Evolutionary conservation across 768 basidiomycete genomes (phyloP).

Genomic region (Boletus barrowsii): DNA sequence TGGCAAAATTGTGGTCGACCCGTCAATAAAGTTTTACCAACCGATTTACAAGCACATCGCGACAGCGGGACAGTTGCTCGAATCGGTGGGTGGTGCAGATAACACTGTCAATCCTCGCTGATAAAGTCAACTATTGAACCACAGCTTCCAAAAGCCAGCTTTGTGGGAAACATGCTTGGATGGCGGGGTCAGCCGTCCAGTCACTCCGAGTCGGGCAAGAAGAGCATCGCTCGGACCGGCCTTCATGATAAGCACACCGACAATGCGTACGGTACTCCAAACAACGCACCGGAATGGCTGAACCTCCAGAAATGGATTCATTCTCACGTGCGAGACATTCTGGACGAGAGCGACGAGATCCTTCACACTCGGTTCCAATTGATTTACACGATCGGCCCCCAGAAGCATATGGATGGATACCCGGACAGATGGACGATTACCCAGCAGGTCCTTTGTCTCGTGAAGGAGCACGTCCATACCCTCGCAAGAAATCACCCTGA

Average conservation of each 20-base stretch:
- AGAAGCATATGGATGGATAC: too few species aligned
- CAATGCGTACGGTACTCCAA: too few species aligned
- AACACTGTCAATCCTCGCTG: background rate
- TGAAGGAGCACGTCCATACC: background rate
- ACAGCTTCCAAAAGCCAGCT: background rate
- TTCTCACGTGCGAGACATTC: background rate
- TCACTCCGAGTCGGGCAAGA: background rate
- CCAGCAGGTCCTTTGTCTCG: slow-evolving; percentile 25
- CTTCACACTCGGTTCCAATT: background rate
- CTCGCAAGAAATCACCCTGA: background rate
- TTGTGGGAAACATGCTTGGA: background rate
- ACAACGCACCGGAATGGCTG: background rate
- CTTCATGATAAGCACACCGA: background rate
- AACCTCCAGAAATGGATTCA: background rate
- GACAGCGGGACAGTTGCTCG: background rate
- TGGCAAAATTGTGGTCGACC: background rate
- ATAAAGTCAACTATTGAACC: background rate
- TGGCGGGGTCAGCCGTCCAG: background rate
- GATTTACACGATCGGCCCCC: background rate
- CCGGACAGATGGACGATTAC: slow-evolving; percentile 22
- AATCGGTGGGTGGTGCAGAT: background rate
- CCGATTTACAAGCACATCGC: background rate
- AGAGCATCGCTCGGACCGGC: background rate
- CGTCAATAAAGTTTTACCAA: too few species aligned
- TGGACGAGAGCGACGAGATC: background rate